Base-by-base conservation (phyloP, 805 yeast genomes). In the Pichia ethanolica region DNA sequence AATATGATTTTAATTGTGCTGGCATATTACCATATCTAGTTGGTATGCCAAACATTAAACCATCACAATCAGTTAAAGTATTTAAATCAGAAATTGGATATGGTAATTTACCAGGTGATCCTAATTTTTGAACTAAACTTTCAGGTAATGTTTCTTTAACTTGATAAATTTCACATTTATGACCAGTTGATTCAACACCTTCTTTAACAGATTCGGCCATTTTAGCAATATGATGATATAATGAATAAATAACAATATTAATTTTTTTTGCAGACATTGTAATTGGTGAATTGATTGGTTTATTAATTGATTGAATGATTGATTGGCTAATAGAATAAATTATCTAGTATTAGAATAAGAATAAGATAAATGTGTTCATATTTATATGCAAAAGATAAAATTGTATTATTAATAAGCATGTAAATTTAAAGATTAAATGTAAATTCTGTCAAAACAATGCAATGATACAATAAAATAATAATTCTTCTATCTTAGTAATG, bases 1-100 rank as follows among this genome's bases (percentile, higher is more conserved):
- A 78, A 74, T 84, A 87, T 20, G 85, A 71, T 67, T 76, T 77
- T 75, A 83, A 77, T 68, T 88, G 95, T 44, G 88, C 83, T 48
- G 95, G 91, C 69, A 75, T 69, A 65, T 75, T 78, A 68, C 96
- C 97, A 64, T 71, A 89, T 69, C 96, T 81, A 49, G 96, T 85
- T 60, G 96, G 95, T 58, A 86, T 66, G 63, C 96, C 97, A 59
- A 89, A 86, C 56, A 89, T 57, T 71, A 84, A 79, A 42, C 90
- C 95, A 63, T 89, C 95, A 72, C 46, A 47, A 51, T 75, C 69
- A 28, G 67, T 65, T 57, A 88, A 72, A 4, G 78, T 75, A 10
- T 77, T 82, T 5, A 68, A 58, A 6, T 82, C 72, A 35, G 86
- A 86, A 50, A 77, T 64, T 49, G 89, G 89, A 59, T 70, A 71